Conservation (phyloP, 352 stramenopile genomes). For the Pythium brachiatum region DNA sequence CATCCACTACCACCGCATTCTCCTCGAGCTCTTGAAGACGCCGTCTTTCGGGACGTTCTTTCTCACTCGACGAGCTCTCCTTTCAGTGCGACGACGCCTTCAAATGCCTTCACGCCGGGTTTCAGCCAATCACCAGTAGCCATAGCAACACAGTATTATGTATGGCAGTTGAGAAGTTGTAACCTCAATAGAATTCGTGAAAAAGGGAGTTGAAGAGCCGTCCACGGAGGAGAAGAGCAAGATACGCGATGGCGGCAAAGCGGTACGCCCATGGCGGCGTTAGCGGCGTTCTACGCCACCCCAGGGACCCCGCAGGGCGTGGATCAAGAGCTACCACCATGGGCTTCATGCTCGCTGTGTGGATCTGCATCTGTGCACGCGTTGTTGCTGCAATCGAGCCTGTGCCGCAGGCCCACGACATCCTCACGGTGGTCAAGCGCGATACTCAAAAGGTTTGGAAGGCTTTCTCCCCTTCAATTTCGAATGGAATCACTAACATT, state of each 20-base stretch:
- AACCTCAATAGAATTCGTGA: background rate
- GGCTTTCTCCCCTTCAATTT: background rate
- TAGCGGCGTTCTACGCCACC: background rate
- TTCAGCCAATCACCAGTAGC: background rate
- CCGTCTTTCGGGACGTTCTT: background rate
- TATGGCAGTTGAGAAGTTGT: background rate
- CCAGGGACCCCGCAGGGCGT: background rate
- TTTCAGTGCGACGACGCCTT: background rate
- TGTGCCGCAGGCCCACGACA: conserved; percentile 47
- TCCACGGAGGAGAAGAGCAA: background rate
- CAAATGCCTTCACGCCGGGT: background rate
- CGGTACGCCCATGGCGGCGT: background rate
- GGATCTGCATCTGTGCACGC: background rate
- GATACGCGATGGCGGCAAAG: conserved; percentile 1
- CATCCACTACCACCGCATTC: background rate
- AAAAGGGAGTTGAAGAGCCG: background rate
- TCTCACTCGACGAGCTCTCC: background rate
- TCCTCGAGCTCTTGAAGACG: background rate
- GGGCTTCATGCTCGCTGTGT: background rate
- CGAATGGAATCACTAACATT: too few relatives aligned
- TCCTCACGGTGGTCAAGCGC: conserved; percentile 44
- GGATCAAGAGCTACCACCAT: background rate
- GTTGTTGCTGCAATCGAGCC: conserved; percentile 33
- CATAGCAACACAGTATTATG: background rate
- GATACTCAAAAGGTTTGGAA: conserved; percentile 36